phyloP scores from a whole-genome alignment of 1,284 basidiomycete species.

The Spongispora temasekensis region DNA sequence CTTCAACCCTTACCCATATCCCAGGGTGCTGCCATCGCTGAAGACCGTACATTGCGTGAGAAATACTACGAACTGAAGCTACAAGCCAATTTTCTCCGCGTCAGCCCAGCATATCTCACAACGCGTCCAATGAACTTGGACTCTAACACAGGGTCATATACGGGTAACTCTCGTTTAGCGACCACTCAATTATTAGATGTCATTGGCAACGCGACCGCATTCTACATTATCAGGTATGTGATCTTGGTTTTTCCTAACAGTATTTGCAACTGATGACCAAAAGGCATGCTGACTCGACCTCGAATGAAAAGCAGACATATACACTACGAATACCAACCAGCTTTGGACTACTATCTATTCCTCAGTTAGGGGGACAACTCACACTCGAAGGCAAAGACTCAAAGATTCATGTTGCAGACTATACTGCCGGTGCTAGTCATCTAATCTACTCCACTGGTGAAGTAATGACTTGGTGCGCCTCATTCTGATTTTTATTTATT shows the following conservation, averaged over 20 bases:
- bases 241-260: too few species aligned
- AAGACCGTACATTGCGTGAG: slow-evolving; percentile 49
- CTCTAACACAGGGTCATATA: slow-evolving; percentile 44
- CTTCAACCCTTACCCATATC: background rate
- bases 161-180: slow-evolving; percentile 45
- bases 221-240: slow-evolving; percentile 47
- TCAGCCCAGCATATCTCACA: slow-evolving; percentile 49
- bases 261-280: too few species aligned
- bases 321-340: slow-evolving; percentile 44
- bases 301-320: slow-evolving; percentile 13
- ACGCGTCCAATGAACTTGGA: slow-evolving; percentile 44
- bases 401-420: slow-evolving; percentile 52
- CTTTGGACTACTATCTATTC: slow-evolving; percentile 43
- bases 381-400: slow-evolving; percentile 49
- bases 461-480: slow-evolving; percentile 47
- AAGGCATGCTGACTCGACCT: slow-evolving; percentile 20
- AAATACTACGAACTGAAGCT: slow-evolving; percentile 54
- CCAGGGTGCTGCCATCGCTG: slow-evolving; percentile 49
- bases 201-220: slow-evolving; percentile 47
- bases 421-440: slow-evolving; percentile 44
- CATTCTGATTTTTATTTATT: background rate
- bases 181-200: slow-evolving; percentile 49
- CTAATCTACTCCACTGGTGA: slow-evolving; percentile 53
- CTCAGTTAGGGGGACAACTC: slow-evolving; percentile 43
- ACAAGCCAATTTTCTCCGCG: slow-evolving; percentile 48